Base-by-base conservation (phyloP, 2,329 filamentous ascomycete genomes). In the Alternaria infectoria region DNA sequence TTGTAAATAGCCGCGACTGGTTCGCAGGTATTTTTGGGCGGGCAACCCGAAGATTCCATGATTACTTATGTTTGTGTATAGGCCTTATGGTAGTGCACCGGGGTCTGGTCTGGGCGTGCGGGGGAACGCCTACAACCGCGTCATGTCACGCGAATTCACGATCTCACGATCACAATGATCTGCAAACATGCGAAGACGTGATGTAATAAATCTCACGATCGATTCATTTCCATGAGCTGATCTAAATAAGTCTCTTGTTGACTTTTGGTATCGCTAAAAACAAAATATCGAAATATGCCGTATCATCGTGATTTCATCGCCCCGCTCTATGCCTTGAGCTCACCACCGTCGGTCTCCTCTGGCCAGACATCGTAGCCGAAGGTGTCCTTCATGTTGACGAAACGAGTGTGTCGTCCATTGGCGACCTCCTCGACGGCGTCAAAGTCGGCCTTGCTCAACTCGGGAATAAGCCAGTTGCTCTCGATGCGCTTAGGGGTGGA, bases 371-470 rank as follows among this genome's bases (percentile, higher is more conserved):
- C 84, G 76, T 91, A 91, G 7, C 91, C 91, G 78, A 93, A 93
- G 1, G 89, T 91, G 68, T 92, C 90, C 85, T 91, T 93, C 90
- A 93, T 93, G 82, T 93, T 92, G 62, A 93, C 90, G 74, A 93
- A 93, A 40, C 91, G 87, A 25, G 86, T 87, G 78, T 91, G 88
- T 55, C 90, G 85, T 36, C 88, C 88, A 76, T 87, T 84, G 1
- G 90, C 89, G 8, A 92, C 89, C 65, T 83, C 78, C 79, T 90
- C 86, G 57, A 91, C 84, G 13, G 85, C 88, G 65, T 84, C 82
- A 71, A 89, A 86, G 69, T 90, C 82, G 68, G 80, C 81, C 60
- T 83, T 78, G 68, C 71, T 80, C 62, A 92, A 81, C 73, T 86
- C 80, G 28, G 89, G 88, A 65, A 86, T 85, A 74, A 88, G 83